Conservation (phyloP, 2,329 filamentous ascomycete genomes). For the Tolypocladium pustulatum region DNA sequence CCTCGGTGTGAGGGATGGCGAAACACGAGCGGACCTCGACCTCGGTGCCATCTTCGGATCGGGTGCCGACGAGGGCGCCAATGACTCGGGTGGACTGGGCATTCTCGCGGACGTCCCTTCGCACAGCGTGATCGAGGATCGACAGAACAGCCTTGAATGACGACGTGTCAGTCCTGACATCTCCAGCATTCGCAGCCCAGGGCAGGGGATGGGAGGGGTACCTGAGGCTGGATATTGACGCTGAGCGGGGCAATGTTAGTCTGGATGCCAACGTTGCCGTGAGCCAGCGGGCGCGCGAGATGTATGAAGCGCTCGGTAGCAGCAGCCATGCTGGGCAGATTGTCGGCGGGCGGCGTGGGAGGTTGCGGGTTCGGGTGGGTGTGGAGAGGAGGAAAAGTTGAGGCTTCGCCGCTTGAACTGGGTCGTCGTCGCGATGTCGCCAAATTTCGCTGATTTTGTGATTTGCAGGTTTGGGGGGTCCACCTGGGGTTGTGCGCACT, state of each 20-base stretch:
- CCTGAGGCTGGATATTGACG: constrained; percentile 92
- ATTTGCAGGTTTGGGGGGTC: constrained; percentile 30
- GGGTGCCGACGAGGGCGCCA: constrained; percentile 83
- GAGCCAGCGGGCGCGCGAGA: constrained; percentile 83
- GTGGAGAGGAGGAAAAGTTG: constrained; percentile 6
- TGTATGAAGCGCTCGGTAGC: constrained; percentile 83
- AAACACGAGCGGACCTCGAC: constrained; percentile 95
- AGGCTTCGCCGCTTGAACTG: constrained; percentile 13
- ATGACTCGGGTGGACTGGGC: constrained; percentile 93
- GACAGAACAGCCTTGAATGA: constrained; percentile 51
- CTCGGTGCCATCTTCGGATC: constrained; percentile 93
- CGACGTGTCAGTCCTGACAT: not conserved
- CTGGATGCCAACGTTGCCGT: constrained; percentile 66
- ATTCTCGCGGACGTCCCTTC: constrained; percentile 58
- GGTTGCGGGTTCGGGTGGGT: constrained; percentile 8
- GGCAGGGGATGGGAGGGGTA: constrained; percentile 32
- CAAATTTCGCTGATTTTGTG: constrained; percentile 32
- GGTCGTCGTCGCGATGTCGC: constrained; percentile 20
- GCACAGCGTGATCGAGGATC: constrained; percentile 87
- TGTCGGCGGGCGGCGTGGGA: constrained; percentile 10
- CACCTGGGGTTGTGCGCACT: constrained; percentile 41
- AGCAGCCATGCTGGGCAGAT: constrained; percentile 62
- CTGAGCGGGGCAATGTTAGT: constrained; percentile 83
- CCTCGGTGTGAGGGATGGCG: constrained; percentile 96
- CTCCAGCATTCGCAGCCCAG: not conserved